Conservation (phyloP, 495 filamentous ascomycete species). For the Aspergillus diversus region DNA sequence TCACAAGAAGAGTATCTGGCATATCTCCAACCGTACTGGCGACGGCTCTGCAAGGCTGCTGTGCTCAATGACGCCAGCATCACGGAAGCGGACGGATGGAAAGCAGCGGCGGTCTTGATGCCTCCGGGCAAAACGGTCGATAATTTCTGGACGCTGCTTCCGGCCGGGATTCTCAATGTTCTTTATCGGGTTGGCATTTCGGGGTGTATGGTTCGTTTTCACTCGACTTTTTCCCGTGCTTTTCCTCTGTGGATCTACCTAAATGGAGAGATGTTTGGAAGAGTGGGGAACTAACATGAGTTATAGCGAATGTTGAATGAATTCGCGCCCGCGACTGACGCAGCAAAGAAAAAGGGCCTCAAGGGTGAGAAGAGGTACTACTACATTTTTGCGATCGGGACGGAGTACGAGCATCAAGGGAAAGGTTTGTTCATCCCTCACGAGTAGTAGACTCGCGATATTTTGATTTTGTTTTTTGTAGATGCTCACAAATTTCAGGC, state of each 20-base stretch:
- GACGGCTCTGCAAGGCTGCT: slow-evolving; percentile 2
- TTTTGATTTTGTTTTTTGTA: background rate
- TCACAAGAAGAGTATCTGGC: slow-evolving; percentile 6
- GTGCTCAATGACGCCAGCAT: slow-evolving; percentile 9
- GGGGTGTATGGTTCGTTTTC: background rate
- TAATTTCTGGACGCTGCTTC: slow-evolving; percentile 4
- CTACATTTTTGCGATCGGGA: slow-evolving; percentile 15
- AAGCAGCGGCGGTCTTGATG: slow-evolving; percentile 3
- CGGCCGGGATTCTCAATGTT: background rate
- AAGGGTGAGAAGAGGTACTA: background rate
- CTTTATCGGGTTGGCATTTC: slow-evolving; percentile 1
- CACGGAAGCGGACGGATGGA: slow-evolving; percentile 7
- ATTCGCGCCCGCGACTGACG: background rate
- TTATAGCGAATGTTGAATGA: slow-evolving; percentile 11
- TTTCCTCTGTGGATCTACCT: background rate
- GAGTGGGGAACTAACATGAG: background rate
- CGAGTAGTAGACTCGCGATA: background rate
- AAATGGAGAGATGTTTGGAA: background rate
- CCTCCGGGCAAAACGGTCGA: slow-evolving; percentile 14
- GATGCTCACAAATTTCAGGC: background rate
- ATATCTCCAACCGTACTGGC: slow-evolving; percentile 4
- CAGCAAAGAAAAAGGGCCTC: slow-evolving; percentile 7
- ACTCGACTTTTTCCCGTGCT: background rate
- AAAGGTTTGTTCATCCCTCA: slow-evolving; percentile 3
- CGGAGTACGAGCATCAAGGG: slow-evolving; percentile 5